Evolutionary conservation across 257 asterid genomes (phyloP).

Genomic region (Ehretia macrophylla): DNA sequence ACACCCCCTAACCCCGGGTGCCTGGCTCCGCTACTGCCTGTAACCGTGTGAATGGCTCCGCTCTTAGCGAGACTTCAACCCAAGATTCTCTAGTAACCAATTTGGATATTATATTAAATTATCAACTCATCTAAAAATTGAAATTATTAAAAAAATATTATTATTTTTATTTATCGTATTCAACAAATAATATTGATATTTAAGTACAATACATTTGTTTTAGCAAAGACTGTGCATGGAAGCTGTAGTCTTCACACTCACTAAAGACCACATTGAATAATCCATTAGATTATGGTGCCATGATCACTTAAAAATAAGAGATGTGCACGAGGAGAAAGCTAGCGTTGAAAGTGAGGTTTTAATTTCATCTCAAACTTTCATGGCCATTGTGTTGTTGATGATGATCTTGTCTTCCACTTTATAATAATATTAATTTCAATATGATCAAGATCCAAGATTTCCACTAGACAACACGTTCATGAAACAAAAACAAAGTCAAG

Average conservation of each 20-base stretch:
- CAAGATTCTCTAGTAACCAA: too few relatives aligned
- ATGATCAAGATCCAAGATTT: constrained; percentile 34
- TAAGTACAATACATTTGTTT: background rate
- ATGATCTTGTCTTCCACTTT: background rate
- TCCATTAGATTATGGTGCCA: background rate
- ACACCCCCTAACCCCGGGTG: too few relatives aligned
- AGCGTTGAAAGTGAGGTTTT: constrained; percentile 45
- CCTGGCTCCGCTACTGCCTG: too few relatives aligned
- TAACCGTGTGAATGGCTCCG: too few relatives aligned
- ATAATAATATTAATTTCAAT: background rate
- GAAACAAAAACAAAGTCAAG: constrained; percentile 20
- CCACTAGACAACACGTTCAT: background rate
- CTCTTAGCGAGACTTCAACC: too few relatives aligned
- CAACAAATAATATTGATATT: background rate
- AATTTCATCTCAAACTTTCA: constrained; percentile 25
- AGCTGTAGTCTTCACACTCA: background rate
- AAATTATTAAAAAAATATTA: too few relatives aligned
- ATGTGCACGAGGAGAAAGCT: constrained; percentile 44
- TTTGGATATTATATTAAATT: too few relatives aligned
- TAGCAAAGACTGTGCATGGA: background rate
- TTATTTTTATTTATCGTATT: too few relatives aligned
- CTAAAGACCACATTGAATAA: background rate
- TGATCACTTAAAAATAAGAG: background rate
- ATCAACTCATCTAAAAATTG: too few relatives aligned
- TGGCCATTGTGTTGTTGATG: too few relatives aligned